These are phyloP conservation scores for Sistotremastrum niveocremeum DNA, from an alignment of 768 basidiomycete species.

Conservation along the genomic window DNA sequence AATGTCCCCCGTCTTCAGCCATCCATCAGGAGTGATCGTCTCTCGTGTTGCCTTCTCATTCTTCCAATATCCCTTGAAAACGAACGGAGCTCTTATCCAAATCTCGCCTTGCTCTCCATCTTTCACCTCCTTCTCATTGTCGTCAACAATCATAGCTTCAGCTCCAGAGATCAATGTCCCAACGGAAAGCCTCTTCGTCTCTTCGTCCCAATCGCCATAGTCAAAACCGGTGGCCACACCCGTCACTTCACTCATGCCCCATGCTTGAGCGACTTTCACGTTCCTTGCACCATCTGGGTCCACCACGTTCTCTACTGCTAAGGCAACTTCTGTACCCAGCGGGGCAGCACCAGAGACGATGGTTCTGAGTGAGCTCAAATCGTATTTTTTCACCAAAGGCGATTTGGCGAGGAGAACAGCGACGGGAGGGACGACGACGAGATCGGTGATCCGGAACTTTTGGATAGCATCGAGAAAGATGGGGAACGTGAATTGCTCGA, in stretches of 20 bases:
- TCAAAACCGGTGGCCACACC: conserved; percentile 15
- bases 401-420: conserved; percentile 21
- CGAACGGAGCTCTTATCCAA: conserved; percentile 12
- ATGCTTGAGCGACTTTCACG: conserved; percentile 10
- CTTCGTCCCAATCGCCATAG: conserved; percentile 7
- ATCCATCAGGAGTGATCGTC: conserved; percentile 18
- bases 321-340: conserved; percentile 16
- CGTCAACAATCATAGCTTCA: conserved; percentile 22
- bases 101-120: conserved; percentile 19
- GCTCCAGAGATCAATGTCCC: conserved; percentile 21
- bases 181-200: conserved; percentile 15
- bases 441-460: not conserved
- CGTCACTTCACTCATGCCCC: conserved; percentile 22
- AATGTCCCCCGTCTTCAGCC: conserved; percentile 29
- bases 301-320: conserved; percentile 13
- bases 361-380: conserved; percentile 18
- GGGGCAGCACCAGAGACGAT: conserved; percentile 25
- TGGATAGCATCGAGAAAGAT: not conserved
- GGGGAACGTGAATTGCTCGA: not conserved
- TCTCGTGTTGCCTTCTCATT: conserved; percentile 22
- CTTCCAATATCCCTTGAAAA: conserved; percentile 20
- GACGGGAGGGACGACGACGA: conserved; percentile 21
- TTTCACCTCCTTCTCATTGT: conserved; percentile 8
- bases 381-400: conserved; percentile 19
- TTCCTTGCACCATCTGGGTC: conserved; percentile 1